These are phyloP conservation scores for Periconia macrospinosa DNA, from an alignment of 2,329 filamentous ascomycete species.

Conservation along the genomic window DNA sequence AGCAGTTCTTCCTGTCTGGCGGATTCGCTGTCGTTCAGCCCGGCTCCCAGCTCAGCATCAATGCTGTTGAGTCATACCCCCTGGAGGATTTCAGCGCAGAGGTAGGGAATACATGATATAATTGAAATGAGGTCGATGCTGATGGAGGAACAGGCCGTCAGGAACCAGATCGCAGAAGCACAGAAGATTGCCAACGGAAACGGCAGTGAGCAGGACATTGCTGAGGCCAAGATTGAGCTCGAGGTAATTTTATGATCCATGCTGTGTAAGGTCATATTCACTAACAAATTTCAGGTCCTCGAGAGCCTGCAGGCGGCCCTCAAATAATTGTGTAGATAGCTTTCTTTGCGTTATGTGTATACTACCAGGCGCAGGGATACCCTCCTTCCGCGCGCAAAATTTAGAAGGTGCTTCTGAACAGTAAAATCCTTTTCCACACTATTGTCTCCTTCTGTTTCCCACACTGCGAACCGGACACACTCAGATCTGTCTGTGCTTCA, in stretches of 20 bases:
- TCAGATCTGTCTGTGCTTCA: conserved; percentile 19
- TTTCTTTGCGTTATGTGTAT: conserved; percentile 39
- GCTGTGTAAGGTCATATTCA: conserved; percentile 11
- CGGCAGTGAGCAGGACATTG: conserved; percentile 95
- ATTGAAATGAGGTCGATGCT: conserved; percentile 6
- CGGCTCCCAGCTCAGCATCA: conserved; percentile 93
- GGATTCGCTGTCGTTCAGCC: conserved; percentile 98
- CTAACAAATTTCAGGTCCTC: conserved; percentile 65
- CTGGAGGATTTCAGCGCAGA: conserved; percentile 96
- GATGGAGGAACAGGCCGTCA: conserved; percentile 63
- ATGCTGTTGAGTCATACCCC: conserved; percentile 92
- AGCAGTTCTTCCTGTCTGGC: conserved; percentile 98
- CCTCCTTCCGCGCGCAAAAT: conserved; percentile 32
- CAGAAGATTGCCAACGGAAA: conserved; percentile 90
- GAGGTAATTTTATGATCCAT: conserved; percentile 66
- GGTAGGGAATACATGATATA: conserved; percentile 37
- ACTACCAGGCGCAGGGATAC: conserved; percentile 33
- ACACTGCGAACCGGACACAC: conserved; percentile 18
- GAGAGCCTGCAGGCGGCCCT: conserved; percentile 80
- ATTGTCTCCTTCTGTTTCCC: conserved; percentile 6
- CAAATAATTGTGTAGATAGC: conserved; percentile 67
- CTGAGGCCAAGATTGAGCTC: conserved; percentile 98
- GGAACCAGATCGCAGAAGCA: conserved; percentile 87
- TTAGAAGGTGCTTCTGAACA: conserved; percentile 38
- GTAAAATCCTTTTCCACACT: conserved; percentile 24